Conservation (phyloP, 2,329 filamentous ascomycete genomes). For the Colletotrichum ledebouriae region DNA sequence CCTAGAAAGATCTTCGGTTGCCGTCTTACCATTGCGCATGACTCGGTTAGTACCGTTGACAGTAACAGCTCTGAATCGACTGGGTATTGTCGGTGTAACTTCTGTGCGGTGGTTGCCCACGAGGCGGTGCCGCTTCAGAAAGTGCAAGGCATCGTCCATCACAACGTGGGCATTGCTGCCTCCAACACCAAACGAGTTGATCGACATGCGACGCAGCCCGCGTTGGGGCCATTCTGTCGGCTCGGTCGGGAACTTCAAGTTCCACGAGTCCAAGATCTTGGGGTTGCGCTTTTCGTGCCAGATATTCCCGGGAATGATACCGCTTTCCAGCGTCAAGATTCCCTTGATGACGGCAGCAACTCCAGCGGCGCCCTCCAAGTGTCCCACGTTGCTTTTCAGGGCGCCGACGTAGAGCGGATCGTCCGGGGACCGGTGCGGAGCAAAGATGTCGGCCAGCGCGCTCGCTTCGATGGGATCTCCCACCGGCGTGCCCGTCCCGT, state of each 20-base stretch:
- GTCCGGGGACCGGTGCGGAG: constrained; percentile 51
- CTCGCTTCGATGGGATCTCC: constrained; percentile 68
- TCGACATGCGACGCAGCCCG: constrained; percentile 64
- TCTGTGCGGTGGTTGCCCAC: constrained; percentile 35
- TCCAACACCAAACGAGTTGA: constrained; percentile 59
- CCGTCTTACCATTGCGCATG: not conserved
- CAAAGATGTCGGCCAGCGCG: constrained; percentile 61
- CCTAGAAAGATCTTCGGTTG: accelerated
- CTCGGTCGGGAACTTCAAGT: constrained; percentile 50
- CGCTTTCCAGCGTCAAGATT: constrained; percentile 49
- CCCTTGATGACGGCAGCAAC: constrained; percentile 48
- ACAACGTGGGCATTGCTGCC: constrained; percentile 44
- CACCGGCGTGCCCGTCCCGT: constrained; percentile 68
- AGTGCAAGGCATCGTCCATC: constrained; percentile 53
- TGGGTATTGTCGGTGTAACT: constrained; percentile 2
- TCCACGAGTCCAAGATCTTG: constrained; percentile 47
- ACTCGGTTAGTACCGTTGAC: not conserved
- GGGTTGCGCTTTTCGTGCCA: constrained; percentile 49
- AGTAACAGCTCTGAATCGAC: not conserved
- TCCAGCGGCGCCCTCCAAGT: constrained; percentile 46
- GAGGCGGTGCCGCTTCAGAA: constrained; percentile 28
- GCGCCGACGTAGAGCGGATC: constrained; percentile 48
- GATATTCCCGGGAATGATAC: constrained; percentile 50
- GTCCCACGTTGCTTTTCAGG: constrained; percentile 47
- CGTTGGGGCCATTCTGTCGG: constrained; percentile 42